Conservation (phyloP, 2,329 filamentous ascomycete genomes). For the Gremmenia infestans region DNA sequence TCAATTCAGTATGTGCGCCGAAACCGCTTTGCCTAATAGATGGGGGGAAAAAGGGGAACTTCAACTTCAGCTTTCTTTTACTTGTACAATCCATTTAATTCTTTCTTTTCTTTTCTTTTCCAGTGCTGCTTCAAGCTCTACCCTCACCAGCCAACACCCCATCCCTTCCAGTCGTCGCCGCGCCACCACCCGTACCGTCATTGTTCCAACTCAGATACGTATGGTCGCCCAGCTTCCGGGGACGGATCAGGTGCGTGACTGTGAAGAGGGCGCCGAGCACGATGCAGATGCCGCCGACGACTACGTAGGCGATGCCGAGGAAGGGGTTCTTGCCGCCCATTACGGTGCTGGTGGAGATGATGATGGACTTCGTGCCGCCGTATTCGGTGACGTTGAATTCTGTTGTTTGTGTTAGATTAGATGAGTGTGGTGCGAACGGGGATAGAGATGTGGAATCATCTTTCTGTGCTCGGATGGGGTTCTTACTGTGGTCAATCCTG, state of each 20-base stretch:
- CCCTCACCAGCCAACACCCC: slow-evolving; percentile 6
- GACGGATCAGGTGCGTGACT: slow-evolving; percentile 83
- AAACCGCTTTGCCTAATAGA: neutral
- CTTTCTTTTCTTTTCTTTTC: neutral
- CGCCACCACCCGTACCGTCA: slow-evolving; percentile 48
- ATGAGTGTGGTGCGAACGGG: neutral
- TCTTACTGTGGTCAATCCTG: slow-evolving; percentile 71
- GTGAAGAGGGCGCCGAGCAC: slow-evolving; percentile 85
- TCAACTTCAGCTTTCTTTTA: neutral
- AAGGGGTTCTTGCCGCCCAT: slow-evolving; percentile 96
- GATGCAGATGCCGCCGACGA: slow-evolving; percentile 90
- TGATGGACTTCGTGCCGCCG: slow-evolving; percentile 81
- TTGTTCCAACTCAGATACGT: slow-evolving; percentile 97
- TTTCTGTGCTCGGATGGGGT: too few relatives aligned
- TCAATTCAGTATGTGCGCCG: neutral
- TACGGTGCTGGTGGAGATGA: slow-evolving; percentile 84
- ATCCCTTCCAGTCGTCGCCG: slow-evolving; percentile 52
- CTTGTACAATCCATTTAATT: neutral
- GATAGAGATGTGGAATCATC: too few relatives aligned
- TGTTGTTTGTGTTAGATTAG: slow-evolving; percentile 34
- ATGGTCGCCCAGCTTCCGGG: slow-evolving; percentile 96
- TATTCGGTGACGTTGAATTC: slow-evolving; percentile 77
- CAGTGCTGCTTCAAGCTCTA: neutral
- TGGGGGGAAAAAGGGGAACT: neutral
- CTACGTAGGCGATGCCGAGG: slow-evolving; percentile 91